Percentiles rank a stretch among this genome's conserved stretches.
These are phyloP conservation scores for Paracoccidioides brasiliensis DNA, from an alignment of 2,329 filamentous ascomycete genomes.

Conservation along the genomic window DNA sequence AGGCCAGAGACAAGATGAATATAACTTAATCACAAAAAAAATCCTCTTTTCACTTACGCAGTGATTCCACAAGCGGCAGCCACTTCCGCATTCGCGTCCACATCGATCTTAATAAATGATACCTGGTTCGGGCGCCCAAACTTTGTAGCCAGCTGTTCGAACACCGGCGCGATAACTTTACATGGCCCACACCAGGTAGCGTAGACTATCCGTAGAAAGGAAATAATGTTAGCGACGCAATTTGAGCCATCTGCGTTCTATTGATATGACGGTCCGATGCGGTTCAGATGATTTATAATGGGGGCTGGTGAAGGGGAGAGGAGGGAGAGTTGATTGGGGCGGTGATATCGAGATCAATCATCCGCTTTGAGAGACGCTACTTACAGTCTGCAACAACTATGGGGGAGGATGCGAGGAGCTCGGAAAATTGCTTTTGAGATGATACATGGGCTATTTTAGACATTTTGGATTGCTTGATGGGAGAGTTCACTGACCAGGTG, in stretches of 20 bases:
- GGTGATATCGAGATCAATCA: not conserved
- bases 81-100: slow-evolving; percentile 61
- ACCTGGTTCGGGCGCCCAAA: slow-evolving; percentile 60
- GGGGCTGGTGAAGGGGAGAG: not conserved
- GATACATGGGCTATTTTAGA: slow-evolving; percentile 39
- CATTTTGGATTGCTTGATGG: slow-evolving; percentile 22
- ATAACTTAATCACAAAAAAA: not conserved
- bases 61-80: slow-evolving; percentile 60
- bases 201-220: slow-evolving; percentile 49
- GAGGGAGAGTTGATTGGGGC: not conserved
- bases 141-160: slow-evolving; percentile 59
- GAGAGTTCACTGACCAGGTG: not conserved
- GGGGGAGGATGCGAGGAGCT: slow-evolving; percentile 55
- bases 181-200: slow-evolving; percentile 79
- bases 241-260: not conserved
- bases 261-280: not conserved
- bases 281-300: not conserved
- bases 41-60: slow-evolving; percentile 34
- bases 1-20: not conserved
- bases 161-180: slow-evolving; percentile 70
- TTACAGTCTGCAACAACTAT: slow-evolving; percentile 84
- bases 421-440: slow-evolving; percentile 54
- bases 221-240: slow-evolving; percentile 10
- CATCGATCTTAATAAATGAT: slow-evolving; percentile 79
- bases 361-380: slow-evolving; percentile 25